A percentile compares a stretch with the other conserved stretches of the same genome.
Conservation (phyloP, 441 rosid genomes). For the Populus hybrid region DNA sequence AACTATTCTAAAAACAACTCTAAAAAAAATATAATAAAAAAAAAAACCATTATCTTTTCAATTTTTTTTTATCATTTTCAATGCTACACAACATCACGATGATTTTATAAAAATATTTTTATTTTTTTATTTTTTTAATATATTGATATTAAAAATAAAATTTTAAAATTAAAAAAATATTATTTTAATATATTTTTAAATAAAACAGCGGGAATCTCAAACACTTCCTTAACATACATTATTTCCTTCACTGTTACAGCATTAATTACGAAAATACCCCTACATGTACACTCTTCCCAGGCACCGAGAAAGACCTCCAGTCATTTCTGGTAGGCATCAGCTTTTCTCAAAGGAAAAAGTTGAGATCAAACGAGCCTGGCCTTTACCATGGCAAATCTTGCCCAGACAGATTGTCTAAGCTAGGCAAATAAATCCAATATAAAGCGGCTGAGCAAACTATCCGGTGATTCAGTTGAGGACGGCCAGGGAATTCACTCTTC, state of each 20-base stretch:
- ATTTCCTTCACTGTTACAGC: not conserved
- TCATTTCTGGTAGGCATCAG: not conserved
- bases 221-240: not conserved
- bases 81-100: no score
- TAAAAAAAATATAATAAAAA: no score
- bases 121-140: no score
- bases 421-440: not conserved
- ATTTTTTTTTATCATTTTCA: no score
- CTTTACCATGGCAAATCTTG: not conserved
- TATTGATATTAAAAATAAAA: no score
- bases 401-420: not conserved
- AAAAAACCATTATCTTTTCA: no score
- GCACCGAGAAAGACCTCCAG: not conserved
- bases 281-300: not conserved
- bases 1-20: no score
- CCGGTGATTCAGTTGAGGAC: not conserved
- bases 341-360: not conserved
- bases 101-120: no score
- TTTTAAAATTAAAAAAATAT: no score
- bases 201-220: no score
- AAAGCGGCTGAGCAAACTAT: not conserved
- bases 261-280: not conserved
- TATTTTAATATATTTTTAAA: no score
- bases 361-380: not conserved
- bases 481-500: not conserved